Evolutionary conservation across 148 eudicot genomes (phyloP).

Genomic region (Cornus controversa): DNA sequence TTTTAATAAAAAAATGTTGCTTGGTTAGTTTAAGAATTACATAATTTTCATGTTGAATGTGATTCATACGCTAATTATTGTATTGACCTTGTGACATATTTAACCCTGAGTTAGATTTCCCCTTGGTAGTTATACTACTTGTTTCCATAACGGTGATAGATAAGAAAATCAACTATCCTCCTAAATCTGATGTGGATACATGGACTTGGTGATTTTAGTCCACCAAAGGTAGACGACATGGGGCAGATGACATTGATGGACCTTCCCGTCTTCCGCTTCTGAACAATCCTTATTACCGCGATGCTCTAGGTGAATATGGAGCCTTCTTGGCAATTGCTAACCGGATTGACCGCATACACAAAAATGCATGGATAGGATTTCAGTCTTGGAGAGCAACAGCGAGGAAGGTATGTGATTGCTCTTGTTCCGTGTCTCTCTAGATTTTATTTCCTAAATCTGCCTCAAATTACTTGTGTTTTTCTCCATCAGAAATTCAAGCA

Average conservation of each 20-base stretch:
- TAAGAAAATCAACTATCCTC: not conserved
- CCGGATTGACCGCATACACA: constrained; percentile 81
- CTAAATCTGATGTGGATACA: constrained; percentile 3
- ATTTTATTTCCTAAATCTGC: not conserved
- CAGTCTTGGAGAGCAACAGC: constrained; percentile 95
- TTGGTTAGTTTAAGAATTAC: too few relatives aligned
- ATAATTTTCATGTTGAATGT: not conserved
- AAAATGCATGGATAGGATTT: constrained; percentile 96
- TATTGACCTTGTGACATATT: not conserved
- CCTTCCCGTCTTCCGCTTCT: constrained; percentile 87
- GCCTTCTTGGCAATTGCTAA: constrained; percentile 85
- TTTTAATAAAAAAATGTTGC: too few relatives aligned
- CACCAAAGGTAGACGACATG: constrained; percentile 68
- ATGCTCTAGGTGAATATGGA: constrained; percentile 75
- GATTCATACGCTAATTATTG: not conserved
- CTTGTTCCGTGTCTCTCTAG: not conserved
- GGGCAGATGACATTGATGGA: constrained; percentile 80
- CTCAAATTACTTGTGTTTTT: not conserved
- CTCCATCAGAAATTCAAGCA: not conserved
- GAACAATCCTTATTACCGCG: constrained; percentile 65
- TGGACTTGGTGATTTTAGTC: constrained; percentile 44
- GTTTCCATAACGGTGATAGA: not conserved
- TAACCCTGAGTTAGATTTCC: not conserved
- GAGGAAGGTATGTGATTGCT: constrained; percentile 44
- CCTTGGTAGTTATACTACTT: not conserved